These are phyloP conservation scores for Colletotrichum camelliae DNA, from an alignment of 2,329 filamentous ascomycete species.

Conservation along the genomic window DNA sequence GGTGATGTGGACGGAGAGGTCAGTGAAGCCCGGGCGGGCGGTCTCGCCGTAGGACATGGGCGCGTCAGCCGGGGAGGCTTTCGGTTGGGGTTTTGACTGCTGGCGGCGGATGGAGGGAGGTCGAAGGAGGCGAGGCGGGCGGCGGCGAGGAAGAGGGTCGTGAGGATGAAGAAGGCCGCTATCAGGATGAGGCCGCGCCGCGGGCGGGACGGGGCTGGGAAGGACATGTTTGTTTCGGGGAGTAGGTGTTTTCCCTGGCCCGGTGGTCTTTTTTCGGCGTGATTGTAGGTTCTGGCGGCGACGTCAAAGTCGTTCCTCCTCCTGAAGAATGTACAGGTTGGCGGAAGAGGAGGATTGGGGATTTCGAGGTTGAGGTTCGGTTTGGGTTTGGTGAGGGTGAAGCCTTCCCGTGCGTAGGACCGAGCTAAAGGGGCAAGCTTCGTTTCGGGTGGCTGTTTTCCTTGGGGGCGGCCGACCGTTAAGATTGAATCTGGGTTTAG, in stretches of 20 bases:
- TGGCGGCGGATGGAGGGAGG: neutral
- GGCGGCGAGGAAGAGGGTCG: constrained; percentile 38
- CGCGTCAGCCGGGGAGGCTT: constrained; percentile 30
- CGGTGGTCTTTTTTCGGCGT: neutral
- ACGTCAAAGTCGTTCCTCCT: neutral
- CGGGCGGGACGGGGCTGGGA: neutral
- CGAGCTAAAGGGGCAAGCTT: neutral
- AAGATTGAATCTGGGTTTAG: neutral
- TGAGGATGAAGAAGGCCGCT: constrained; percentile 33
- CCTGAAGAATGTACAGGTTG: neutral
- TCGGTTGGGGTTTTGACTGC: constrained; percentile 4
- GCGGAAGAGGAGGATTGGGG: neutral
- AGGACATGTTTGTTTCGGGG: neutral
- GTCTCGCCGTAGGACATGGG: constrained; percentile 46
- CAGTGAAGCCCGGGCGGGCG: constrained; percentile 41
- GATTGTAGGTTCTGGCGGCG: neutral
- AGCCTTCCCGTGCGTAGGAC: neutral
- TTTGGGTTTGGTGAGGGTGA: neutral
- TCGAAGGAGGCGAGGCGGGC: constrained; percentile 33
- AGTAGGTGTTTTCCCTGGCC: neutral
- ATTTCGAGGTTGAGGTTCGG: neutral
- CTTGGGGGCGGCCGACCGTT: neutral
- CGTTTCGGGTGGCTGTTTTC: neutral
- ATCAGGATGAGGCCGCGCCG: constrained; percentile 2
- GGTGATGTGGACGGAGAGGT: constrained; percentile 23